Evolutionary conservation across 139 green algal genomes (phyloP), one percentile per base, ranked within the genome.

Genomic region (Chloropicon primus): DNA sequence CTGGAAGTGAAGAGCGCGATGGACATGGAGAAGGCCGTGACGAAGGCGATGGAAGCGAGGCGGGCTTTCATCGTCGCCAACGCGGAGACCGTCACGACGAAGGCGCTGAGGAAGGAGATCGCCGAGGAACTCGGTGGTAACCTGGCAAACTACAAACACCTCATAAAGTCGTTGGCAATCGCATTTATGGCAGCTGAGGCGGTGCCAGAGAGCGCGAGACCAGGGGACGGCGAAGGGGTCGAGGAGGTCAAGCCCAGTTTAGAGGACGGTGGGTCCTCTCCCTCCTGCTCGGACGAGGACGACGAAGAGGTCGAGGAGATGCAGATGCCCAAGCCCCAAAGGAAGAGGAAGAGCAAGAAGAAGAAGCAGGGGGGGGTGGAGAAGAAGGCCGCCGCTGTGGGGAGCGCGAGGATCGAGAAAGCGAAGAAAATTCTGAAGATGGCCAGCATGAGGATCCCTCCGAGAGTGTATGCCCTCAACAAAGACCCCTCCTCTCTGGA

Each of bases 361-460:
- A 80, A 84, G 72, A 80, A 78, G 71, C 0, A 21, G 0, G 29
- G 54, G 27, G 5, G 1, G 22, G 29, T 26, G 75, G 21, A 24
- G 17, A 73, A 53, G 53, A 53, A 54, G 53, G 41, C 0, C 24
- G 73, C 17, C 1, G 23, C 24, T 2, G 72, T 21, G 1, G 75
- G 0, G 22, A 27, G 26, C 54, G 27, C 71, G 22, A 10, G 41
- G 2, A 83, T 80, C 25, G 78, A 81, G 53, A 72, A 72, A 24
- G 23, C 81, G 72, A 78, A 84, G 71, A 72, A 80, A 1, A 77
- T 85, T 17, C 82, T 79, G 77, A 82, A 82, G 26, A 53, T 76
- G 27, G 80, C 83, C 3, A 81, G 71, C 74, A 82, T 87, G 72
- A 81, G 81, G 77, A 84, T 86, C 26, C 28, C 41, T 0, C 84